Base-by-base conservation (phyloP, 139 green algal genomes). In the Tetratostichococcus sp. region DNA sequence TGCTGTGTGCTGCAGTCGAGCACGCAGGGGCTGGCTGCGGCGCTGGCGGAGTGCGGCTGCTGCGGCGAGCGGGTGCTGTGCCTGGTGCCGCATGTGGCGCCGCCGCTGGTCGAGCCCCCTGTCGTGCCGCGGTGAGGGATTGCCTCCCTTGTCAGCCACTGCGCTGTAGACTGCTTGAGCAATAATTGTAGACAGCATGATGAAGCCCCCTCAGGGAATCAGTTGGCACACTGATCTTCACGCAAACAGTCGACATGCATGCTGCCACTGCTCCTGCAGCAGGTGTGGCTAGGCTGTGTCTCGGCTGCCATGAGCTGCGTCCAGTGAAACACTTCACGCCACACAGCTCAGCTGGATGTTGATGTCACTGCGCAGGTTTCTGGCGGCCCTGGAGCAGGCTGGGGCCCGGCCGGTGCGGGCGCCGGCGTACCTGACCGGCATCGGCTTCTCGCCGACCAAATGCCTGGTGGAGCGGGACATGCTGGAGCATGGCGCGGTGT, bases 61-160 rank as follows among this genome's bases (percentile, higher is more conserved):
- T 23, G 62, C n/a, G 83, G 82, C 1, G 75, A 84, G 3, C 65
- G 73, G 0, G 80, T 92, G 74, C 80, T 95, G 50, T 93, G 87
- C 68, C 89, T 87, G 30, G 87, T 93, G 62, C 90, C 89, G n/a
- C 33, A 76, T 11, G 89, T 94, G 1, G 30, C 78, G 85, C 85
- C 81, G 2, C 84, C 83, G 21, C 82, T 95, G 62, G 65, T 72
- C 4, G 90, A 95, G 85, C 90, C 90, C 0, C 79, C 77, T 1
- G 81, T 94, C 16, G 87, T 95, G 31, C 89, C 90, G 0, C 74
- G 79, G 50, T 62, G 39, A 14, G 39, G 39, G 8, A 22, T 50
- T 50, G 39, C 8, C 39, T 22, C 8, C 8, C 39, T 8, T 50
- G 39, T 50, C 8, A 50, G 14, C 17, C 17, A 17, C 50, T n/a